Base-by-base conservation (phyloP, 768 basidiomycete species). In the Leucosporidium creatinivorum region DNA sequence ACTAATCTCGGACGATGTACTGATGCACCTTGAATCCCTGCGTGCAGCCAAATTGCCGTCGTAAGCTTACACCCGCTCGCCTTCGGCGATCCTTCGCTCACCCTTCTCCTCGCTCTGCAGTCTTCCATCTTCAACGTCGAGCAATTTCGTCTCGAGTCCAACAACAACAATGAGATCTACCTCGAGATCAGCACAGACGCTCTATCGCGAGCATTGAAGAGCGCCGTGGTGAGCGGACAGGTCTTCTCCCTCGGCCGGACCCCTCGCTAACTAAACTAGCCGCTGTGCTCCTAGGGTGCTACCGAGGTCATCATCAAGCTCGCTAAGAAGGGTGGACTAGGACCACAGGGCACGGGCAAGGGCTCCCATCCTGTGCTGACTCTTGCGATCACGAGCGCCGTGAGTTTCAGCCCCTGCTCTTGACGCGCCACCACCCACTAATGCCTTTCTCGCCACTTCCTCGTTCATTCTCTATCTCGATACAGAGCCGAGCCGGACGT, bases 141-240 rank as follows among this genome's bases (percentile, higher is more conserved):
- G 2, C 81, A 85, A 68, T 90, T 92, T 77, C 86, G 89, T 54
- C 90, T 93, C 74, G 88, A 92, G 75, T 92, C 91, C 26, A 91
- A 91, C 73, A 83, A 88, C 4, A 80, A 84, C 39, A 91, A 93
- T 77, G 85, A 86, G 73, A 93, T 93, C 68, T 87, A 86, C 4
- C 79, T 92, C 73, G 79, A 83, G n/a, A 79, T 93, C 31, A 81
- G 85, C 3, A 82, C 87, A 8, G 91, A 91, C 65, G 85, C 89
- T 0, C 82, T 93, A 3, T 82, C 89, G 17, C 83, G 84, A 0
- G 88, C 88, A 0, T 82, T 93, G 52, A 68, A 62, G 36, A 67
- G 60, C 1, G 68, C 69, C 18, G 30, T 54, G 15, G 69, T 66
- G 30, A n/a, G 83, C 82, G 54, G 47, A 8, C 47, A 3, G 31